Evolutionary conservation across 2,329 filamentous ascomycete species (phyloP), one percentile per base, ranked within the genome.

Genomic region (Penicillium sp.): DNA sequence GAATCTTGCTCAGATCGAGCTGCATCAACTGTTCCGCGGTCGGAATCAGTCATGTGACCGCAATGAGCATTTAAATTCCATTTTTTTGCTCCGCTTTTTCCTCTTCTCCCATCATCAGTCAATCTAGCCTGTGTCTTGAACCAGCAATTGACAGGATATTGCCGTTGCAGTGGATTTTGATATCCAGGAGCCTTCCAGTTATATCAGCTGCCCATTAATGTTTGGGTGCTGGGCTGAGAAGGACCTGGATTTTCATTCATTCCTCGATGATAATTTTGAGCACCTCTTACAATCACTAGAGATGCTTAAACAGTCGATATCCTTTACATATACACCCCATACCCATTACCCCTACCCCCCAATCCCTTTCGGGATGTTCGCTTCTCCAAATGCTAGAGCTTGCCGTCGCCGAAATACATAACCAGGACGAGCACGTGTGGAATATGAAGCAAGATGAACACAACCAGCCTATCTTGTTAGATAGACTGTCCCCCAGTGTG

Each of bases 351-450:
- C 40, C 6, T n/a, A 21, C 27, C 47, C 41, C 29, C 42, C 37
- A 21, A 50, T 61, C 38, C 43, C 57, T 42, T 54, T 27, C 10
- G 56, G 58, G 48, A 60, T 50, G 40, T 52, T 40, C 65, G 78
- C 78, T 80, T 80, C 77, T 76, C 73, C 71, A 76, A 73, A 77
- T 77, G 81, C 81, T 84, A 84, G 81, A 84, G 81, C 81, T 78
- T 77, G 80, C 75, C 80, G 76, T 78, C 75, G 75, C 70, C 78
- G 72, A 77, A 74, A 72, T 74, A 62, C 58, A 73, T 68, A 68
- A 74, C 73, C 73, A 81, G 79, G 79, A 77, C 77, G 79, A 69
- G 77, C 76, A 75, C 79, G 81, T 83, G 81, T 84, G 80, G 81
- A 84, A 79, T 79, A 69, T 75, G 81, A 82, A 83, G 81, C 81